A percentile compares a stretch with the other conserved stretches of the same genome.
phyloP scores from a whole-genome alignment of 2,329 filamentous ascomycete genomes.

The Cladosporium sp. region DNA sequence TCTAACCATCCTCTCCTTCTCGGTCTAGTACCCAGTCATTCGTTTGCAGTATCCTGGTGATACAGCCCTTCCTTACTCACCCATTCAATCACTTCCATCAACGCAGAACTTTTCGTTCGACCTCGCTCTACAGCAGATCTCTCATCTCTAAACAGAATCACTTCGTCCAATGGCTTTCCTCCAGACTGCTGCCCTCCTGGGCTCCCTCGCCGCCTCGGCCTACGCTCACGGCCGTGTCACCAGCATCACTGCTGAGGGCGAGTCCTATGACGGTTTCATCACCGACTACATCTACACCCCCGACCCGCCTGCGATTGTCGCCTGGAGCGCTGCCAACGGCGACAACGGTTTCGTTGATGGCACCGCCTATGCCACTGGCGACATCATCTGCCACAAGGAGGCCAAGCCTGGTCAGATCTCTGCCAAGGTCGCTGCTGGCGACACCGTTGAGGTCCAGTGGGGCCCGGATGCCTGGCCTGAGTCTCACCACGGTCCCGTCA shows the following conservation, averaged over 20 bases:
- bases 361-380: conserved; percentile 16
- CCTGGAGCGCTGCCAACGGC: conserved; percentile 14
- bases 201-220: conserved; percentile 14
- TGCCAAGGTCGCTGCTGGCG: conserved; percentile 55
- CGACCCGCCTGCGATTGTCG: conserved; percentile 4
- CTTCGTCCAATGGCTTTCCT: conserved; percentile 22
- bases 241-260: conserved; percentile 6
- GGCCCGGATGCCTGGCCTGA: conserved; percentile 51
- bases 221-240: conserved; percentile 11
- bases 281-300: conserved; percentile 10
- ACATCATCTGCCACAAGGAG: conserved; percentile 44
- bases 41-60: conserved; percentile 12
- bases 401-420: conserved; percentile 46
- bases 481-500: conserved; percentile 57
- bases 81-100: conserved; percentile 2
- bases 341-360: conserved; percentile 36
- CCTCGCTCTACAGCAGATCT: not conserved
- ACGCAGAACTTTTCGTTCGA: not conserved
- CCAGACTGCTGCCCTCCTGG: conserved; percentile 23
- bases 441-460: conserved; percentile 55
- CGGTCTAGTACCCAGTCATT: conserved; percentile 11
- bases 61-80: conserved; percentile 4
- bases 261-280: conserved; percentile 3
- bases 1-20: conserved; percentile 4
- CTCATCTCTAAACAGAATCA: not conserved